Evolutionary conservation across 2,329 filamentous ascomycete genomes (phyloP).

Genomic region (Pseudogymnoascus sp.): DNA sequence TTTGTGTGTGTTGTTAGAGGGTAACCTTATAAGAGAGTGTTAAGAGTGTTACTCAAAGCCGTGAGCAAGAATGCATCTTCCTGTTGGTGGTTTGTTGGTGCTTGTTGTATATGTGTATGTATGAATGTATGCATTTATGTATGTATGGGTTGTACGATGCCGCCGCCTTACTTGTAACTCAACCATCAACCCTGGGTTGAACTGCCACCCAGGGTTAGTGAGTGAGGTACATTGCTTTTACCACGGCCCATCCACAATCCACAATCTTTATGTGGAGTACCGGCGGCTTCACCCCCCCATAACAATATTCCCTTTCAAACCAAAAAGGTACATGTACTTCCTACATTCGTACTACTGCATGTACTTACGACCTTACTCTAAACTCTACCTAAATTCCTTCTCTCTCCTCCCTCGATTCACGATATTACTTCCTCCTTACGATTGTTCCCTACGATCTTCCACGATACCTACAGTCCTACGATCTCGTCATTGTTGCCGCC

Average conservation of each 20-base stretch:
- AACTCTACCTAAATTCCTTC: constrained; percentile 5
- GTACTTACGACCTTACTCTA: background rate
- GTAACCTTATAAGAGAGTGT: background rate
- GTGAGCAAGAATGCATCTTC: background rate
- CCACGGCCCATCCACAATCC: background rate
- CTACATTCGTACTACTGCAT: background rate
- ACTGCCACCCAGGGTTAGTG: too few species aligned
- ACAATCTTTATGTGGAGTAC: constrained; percentile 1
- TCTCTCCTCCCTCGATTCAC: background rate
- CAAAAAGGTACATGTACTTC: background rate
- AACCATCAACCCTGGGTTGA: too few species aligned
- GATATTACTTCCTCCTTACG: background rate
- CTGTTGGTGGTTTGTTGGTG: background rate
- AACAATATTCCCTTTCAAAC: background rate
- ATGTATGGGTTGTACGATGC: background rate
- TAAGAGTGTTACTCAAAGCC: background rate
- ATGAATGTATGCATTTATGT: too few species aligned
- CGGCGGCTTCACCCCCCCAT: background rate
- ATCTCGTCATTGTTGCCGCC: background rate
- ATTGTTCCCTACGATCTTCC: background rate
- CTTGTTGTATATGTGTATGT: background rate
- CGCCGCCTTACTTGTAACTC: background rate
- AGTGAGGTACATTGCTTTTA: too few species aligned
- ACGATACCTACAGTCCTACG: background rate
- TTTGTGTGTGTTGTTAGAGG: too few species aligned